Percentiles rank a stretch among this genome's conserved stretches.
Conservation (phyloP, 2,329 filamentous ascomycete species). For the Sphaerulina populicola region DNA sequence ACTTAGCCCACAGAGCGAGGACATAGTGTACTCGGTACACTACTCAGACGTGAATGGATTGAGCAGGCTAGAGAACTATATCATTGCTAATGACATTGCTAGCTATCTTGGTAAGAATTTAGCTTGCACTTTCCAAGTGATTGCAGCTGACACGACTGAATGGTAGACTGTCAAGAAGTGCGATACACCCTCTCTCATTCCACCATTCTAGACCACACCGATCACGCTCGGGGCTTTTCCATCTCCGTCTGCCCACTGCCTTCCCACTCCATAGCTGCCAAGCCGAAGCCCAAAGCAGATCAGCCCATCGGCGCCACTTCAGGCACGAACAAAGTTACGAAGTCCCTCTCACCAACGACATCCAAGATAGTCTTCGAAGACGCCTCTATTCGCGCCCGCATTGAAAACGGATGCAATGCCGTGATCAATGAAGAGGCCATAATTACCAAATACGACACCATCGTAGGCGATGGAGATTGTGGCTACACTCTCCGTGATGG, state of each 20-base stretch:
- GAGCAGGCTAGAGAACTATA: constrained; percentile 33
- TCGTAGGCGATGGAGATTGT: constrained; percentile 34
- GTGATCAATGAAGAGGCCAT: constrained; percentile 31
- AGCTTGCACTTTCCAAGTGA: background rate
- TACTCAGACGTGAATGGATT: constrained; percentile 33
- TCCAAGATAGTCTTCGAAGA: constrained; percentile 27
- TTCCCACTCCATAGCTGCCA: constrained; percentile 23
- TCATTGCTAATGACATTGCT: constrained; percentile 31
- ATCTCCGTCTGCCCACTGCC: constrained; percentile 30
- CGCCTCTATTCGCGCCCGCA: constrained; percentile 23
- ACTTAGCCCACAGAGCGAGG: constrained; percentile 17
- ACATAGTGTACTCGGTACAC: constrained; percentile 30
- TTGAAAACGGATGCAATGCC: constrained; percentile 29
- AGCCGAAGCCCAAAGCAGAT: constrained; percentile 21
- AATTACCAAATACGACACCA: constrained; percentile 34
- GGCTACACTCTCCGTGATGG: constrained; percentile 33
- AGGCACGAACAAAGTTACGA: constrained; percentile 6
- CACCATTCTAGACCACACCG: constrained; percentile 28
- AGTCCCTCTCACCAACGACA: constrained; percentile 12
- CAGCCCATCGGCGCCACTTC: constrained; percentile 8
- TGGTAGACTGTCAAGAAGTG: constrained; percentile 25
- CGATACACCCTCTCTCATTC: constrained; percentile 31
- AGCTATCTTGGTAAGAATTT: constrained; percentile 25
- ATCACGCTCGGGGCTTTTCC: constrained; percentile 29
- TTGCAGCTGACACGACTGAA: background rate